Evolutionary conservation across 495 filamentous ascomycete species (phyloP).

Genomic region (Aspergillus conjunctus): DNA sequence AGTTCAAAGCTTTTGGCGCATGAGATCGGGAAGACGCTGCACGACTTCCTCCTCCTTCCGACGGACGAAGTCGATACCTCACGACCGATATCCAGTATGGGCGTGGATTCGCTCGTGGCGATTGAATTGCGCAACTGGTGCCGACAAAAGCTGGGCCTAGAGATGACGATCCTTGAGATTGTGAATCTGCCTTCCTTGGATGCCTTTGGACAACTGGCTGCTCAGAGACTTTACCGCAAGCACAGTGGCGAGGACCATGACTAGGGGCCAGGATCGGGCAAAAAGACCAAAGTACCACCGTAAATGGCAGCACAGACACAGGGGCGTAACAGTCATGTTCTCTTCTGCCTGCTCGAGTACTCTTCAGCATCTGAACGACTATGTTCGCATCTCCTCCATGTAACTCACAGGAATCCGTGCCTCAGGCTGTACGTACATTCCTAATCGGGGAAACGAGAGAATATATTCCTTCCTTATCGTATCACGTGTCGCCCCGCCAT

Average conservation of each 20-base stretch:
- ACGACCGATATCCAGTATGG: conserved; percentile 37
- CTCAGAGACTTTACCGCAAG: neutral
- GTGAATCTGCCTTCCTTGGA: conserved; percentile 12
- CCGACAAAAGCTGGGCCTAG: conserved; percentile 31
- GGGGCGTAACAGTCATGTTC: neutral
- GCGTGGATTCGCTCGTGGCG: conserved; percentile 48
- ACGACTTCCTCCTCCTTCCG: conserved; percentile 31
- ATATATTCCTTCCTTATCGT: neutral
- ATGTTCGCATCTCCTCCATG: too few relatives aligned
- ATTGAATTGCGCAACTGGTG: conserved; percentile 51
- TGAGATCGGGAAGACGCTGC: conserved; percentile 47
- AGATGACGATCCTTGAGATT: conserved; percentile 42
- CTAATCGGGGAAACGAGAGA: neutral
- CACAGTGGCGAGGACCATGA: neutral
- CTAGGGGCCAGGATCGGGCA: too few relatives aligned
- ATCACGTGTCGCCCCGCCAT: too few relatives aligned
- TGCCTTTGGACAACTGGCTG: conserved; percentile 2
- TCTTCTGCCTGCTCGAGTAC: too few relatives aligned
- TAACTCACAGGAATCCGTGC: too few relatives aligned
- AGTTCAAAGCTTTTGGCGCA: conserved; percentile 40
- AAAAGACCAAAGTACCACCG: too few relatives aligned
- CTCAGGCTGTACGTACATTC: too few relatives aligned
- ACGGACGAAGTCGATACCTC: conserved; percentile 38
- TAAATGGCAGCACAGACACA: too few relatives aligned
- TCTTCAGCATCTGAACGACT: too few relatives aligned